Evolutionary conservation across 2,329 filamentous ascomycete species (phyloP).

Genomic region (Davidsoniella australis): DNA sequence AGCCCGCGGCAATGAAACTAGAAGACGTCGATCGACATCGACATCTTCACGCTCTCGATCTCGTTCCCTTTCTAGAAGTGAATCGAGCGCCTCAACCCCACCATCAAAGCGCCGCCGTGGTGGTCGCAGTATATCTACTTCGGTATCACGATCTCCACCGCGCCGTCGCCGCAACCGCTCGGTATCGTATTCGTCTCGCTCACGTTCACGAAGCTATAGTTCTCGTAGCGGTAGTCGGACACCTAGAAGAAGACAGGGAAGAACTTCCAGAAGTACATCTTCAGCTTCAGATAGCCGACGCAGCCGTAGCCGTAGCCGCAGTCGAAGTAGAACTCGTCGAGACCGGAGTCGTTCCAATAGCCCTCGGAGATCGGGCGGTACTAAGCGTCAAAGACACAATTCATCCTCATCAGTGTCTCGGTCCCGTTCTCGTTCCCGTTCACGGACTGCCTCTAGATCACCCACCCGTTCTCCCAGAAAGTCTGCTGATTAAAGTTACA

Average conservation of each 20-base stretch:
- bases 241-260: constrained; percentile 4
- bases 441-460: constrained; percentile 9
- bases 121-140: constrained; percentile 4
- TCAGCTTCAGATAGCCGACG: constrained; percentile 13
- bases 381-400: constrained; percentile 9
- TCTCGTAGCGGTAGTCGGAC: constrained; percentile 5
- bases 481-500: constrained; percentile 35
- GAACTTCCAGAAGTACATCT: constrained; percentile 10
- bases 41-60: constrained; percentile 18
- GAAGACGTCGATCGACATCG: constrained; percentile 25
- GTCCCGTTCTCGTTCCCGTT: constrained; percentile 8
- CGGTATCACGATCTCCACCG: neutral
- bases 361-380: constrained; percentile 5
- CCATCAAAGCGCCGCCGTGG: constrained; percentile 10
- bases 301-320: constrained; percentile 14
- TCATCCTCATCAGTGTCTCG: constrained; percentile 10
- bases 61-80: constrained; percentile 14
- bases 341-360: constrained; percentile 3
- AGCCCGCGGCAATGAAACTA: constrained; percentile 24
- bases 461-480: constrained; percentile 23
- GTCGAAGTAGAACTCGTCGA: neutral
- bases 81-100: constrained; percentile 9
- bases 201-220: constrained; percentile 13
- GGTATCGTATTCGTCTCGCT: constrained; percentile 2
- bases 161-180: constrained; percentile 5